Evolutionary conservation across 176 grass and related monocot species (phyloP), one percentile per base, ranked within the genome.

Genomic region (Alopecurus myosuroides): DNA sequence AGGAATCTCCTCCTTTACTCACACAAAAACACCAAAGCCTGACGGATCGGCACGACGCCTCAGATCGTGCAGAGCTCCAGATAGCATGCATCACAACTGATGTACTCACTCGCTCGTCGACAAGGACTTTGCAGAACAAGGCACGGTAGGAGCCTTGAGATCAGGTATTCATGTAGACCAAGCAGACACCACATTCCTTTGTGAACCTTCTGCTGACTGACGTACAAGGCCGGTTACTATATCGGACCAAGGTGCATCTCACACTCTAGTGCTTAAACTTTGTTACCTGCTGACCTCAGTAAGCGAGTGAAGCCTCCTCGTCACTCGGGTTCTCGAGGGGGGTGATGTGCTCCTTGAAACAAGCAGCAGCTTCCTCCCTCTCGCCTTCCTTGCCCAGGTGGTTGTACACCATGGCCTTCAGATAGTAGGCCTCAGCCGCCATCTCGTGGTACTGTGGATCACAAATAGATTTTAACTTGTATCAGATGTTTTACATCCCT

Each of bases 371-470:
- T 56, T 92, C 83, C 76, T 96, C 97, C 79, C 91, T 95, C 78
- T 94, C 91, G 2, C 86, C 86, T 23, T 88, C 68, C 58, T 77
- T 85, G 20, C 91, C 89, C 3, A 98, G 69, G 42, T 86, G 78
- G 88, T 94, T 88, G 29, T 88, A 98, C n/a, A 74, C 69, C 30
- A 89, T 85, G 3, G 97, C 93, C 81, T 94, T 96, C 72, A 98
- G 81, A 50, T 96, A 98, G 70, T 85, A 96, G 6, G 88, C 93
- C 57, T 98, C 93, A 40, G 93, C 89, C 17, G 88, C 91, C 91
- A 96, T 95, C 80, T 98, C 97, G 42, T 96, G 86, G 84, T 98
- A 95, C 97, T 98, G 55, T 30, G 74, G 5, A 79, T 7, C 33
- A 57, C 6, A 81, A 81, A 29, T 31, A 2, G 40, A 78, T 74